Percentiles rank a stretch among this genome's conserved stretches.
Conservation (phyloP, 371 early-diverging fungal genomes). For the Mortierella sp. region DNA sequence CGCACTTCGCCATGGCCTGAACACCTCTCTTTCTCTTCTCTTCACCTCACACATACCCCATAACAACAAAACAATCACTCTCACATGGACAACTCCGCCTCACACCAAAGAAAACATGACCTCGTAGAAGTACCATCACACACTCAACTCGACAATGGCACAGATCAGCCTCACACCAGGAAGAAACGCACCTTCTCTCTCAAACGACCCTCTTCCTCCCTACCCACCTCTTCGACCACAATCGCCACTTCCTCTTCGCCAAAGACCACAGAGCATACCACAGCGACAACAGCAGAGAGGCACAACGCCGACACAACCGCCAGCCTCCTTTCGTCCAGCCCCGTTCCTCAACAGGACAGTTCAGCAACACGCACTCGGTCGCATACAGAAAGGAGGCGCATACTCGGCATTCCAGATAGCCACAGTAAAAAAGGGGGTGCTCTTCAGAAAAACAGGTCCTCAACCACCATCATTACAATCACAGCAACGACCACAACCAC, state of each 20-base stretch:
- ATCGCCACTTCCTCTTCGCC: neutral
- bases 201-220: conserved; percentile 25
- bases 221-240: neutral
- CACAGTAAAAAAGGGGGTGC: conserved; percentile 12
- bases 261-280: neutral
- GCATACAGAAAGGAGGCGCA: neutral
- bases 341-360: conserved; percentile 13
- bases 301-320: neutral
- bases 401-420: conserved; percentile 22
- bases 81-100: conserved; percentile 7
- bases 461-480: neutral
- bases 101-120: conserved; percentile 35
- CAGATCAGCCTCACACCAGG: conserved; percentile 15
- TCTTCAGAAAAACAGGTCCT: conserved; percentile 21
- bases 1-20: neutral
- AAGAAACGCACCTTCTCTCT: conserved; percentile 36
- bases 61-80: neutral
- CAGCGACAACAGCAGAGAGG: conserved; percentile 6
- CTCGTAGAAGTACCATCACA: conserved; percentile 14
- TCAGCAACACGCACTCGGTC: neutral
- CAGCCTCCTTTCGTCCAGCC: neutral
- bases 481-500: neutral
- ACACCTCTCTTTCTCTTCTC: neutral
- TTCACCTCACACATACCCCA: neutral
- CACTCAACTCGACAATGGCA: neutral